Evolutionary conservation across 1,139 yeast species (phyloP).

Genomic region (Eremothecium gossypii): DNA sequence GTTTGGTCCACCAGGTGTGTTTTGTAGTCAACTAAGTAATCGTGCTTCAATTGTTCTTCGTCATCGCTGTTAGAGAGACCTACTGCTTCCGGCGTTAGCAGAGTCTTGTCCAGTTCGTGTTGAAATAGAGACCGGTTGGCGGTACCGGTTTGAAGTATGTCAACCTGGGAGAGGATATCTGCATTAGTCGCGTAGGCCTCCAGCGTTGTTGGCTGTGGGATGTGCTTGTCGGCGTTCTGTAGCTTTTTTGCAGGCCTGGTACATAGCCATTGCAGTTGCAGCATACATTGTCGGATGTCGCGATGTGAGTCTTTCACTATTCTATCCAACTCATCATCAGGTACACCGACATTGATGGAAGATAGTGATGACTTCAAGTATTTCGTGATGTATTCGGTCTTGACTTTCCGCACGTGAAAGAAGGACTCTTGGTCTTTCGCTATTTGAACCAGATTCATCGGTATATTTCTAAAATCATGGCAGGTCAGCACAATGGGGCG

Average conservation of each 20-base stretch:
- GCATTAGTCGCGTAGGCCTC: conserved; percentile 14
- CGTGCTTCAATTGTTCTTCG: conserved; percentile 22
- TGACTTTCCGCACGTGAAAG: conserved; percentile 27
- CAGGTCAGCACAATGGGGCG: conserved; percentile 80
- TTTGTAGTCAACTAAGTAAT: conserved; percentile 24
- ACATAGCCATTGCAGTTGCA: conserved; percentile 47
- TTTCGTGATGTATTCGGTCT: conserved; percentile 23
- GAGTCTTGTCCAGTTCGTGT: conserved; percentile 34
- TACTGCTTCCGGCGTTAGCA: conserved; percentile 29
- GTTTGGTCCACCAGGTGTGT: conserved; percentile 18
- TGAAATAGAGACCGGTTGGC: conserved; percentile 33
- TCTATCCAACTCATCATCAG: conserved; percentile 28
- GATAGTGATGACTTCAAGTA: conserved; percentile 32
- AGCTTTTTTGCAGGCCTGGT: conserved; percentile 10
- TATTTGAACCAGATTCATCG: conserved; percentile 41
- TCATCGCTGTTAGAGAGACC: conserved; percentile 28
- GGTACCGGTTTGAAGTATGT: conserved; percentile 29
- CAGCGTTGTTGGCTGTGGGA: conserved; percentile 3
- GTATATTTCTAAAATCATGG: conserved; percentile 45
- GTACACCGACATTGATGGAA: conserved; percentile 34
- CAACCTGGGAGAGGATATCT: conserved; percentile 36
- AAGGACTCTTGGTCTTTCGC: conserved; percentile 38
- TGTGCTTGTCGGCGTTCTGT: background rate
- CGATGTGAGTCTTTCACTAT: conserved; percentile 32
- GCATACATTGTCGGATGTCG: conserved; percentile 51